phyloP scores from a whole-genome alignment of 139 green algal species.

The Coelastrella sp. region DNA sequence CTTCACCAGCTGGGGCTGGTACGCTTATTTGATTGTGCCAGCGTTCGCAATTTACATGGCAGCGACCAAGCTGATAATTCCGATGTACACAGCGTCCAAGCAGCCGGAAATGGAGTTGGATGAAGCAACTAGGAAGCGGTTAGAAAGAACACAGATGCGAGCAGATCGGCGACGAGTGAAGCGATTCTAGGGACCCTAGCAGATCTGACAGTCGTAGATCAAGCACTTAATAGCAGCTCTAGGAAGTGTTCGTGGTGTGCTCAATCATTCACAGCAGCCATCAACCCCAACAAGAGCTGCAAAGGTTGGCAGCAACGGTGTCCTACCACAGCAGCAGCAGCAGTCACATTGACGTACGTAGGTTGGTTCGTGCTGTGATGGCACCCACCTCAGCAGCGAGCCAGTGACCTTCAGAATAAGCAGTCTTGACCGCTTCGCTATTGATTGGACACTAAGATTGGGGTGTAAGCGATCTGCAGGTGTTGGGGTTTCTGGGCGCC shows the following conservation, averaged over 20 bases:
- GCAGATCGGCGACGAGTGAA: conserved; percentile 52
- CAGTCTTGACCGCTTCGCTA: too few species aligned
- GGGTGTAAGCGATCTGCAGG: too few species aligned
- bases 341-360: too few species aligned
- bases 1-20: conserved; percentile 70
- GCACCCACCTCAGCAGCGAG: too few species aligned
- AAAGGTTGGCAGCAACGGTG: too few species aligned
- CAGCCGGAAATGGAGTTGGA: conserved; percentile 42
- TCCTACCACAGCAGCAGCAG: too few species aligned
- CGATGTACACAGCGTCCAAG: not conserved
- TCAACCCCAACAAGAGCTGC: too few species aligned
- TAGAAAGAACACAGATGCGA: conserved; percentile 51
- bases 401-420: too few species aligned
- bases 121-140: conserved; percentile 38
- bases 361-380: too few species aligned
- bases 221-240: not conserved
- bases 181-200: conserved; percentile 3
- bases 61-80: conserved; percentile 25
- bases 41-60: conserved; percentile 53
- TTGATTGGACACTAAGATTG: too few species aligned
- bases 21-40: conserved; percentile 64
- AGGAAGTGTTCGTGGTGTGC: not conserved
- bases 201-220: not conserved
- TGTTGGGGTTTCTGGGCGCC: not conserved
- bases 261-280: not conserved